Conservation (phyloP, 176 grass and related monocot genomes). For the Chloris gayana region DNA sequence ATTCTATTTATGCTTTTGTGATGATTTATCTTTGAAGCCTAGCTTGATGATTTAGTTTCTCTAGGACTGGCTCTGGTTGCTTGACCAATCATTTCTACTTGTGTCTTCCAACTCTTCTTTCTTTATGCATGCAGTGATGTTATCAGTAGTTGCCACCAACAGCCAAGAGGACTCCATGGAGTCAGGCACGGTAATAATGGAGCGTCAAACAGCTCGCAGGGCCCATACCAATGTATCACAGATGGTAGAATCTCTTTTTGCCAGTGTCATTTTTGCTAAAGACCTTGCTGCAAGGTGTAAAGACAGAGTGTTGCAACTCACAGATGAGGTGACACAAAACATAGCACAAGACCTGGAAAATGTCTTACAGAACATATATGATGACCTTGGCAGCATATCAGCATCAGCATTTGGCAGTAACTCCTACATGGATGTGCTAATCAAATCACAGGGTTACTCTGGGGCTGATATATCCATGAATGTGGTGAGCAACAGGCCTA, state of each 20-base stretch:
- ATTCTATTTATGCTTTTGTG: not conserved
- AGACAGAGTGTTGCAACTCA: constrained; percentile 45
- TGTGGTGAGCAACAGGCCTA: constrained; percentile 37
- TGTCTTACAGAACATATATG: constrained; percentile 62
- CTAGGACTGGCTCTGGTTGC: not conserved
- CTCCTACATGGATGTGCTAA: constrained; percentile 41
- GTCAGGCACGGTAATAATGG: constrained; percentile 46
- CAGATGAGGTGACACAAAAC: constrained; percentile 53
- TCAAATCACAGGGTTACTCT: constrained; percentile 29
- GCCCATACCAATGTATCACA: constrained; percentile 31
- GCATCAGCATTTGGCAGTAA: constrained; percentile 47
- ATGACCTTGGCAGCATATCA: constrained; percentile 68
- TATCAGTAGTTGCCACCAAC: constrained; percentile 39
- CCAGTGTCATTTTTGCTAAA: constrained; percentile 68
- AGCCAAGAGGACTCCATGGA: constrained; percentile 53
- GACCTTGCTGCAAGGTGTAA: constrained; percentile 64
- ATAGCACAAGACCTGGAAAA: constrained; percentile 63
- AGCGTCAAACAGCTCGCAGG: constrained; percentile 58
- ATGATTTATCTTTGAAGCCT: constrained; percentile 19
- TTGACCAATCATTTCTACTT: constrained; percentile 31
- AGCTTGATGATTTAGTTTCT: constrained; percentile 15
- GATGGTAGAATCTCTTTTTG: constrained; percentile 55
- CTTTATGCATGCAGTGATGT: constrained; percentile 56
- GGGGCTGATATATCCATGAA: constrained; percentile 38
- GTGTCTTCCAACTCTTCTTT: constrained; percentile 25